Base-by-base conservation (phyloP, 148 eudicot species). In the Cornus florida region DNA sequence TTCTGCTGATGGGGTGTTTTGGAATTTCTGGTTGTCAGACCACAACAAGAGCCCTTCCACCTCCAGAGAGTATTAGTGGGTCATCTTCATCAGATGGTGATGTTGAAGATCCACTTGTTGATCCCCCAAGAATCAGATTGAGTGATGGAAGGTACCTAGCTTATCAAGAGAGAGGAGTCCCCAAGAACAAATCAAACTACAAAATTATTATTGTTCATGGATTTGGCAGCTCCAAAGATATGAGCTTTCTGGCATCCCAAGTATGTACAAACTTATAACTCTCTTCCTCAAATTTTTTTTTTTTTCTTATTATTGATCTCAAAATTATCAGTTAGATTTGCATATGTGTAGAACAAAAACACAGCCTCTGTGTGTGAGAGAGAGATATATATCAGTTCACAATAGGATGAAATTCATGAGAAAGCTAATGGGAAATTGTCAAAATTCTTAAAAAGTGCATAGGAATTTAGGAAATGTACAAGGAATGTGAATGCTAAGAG, bases 141-240 rank as follows among this genome's bases (percentile, higher is more conserved):
- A 83, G 67, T 69, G 94, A 91, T 86, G 94, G 94, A 5, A 91
- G 94, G 81, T 77, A 28, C 57, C 69, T 91, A 83, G 89, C 90
- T 73, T 91, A 91, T 48, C 79, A 79, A 74, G 94, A 89, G 72
- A 78, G 80, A 74, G 94, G 94, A 41, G 89, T 87, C 56, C 73
- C 87, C 53, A 89, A 73, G 70, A 75, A 83, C 14, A 72, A 66
- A 48, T 88, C 92, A 0, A 70, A 79, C 11, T 89, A 82, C 76
- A 87, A 78, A 80, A 78, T 91, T 74, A 83, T 91, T 72, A 77
- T 91, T 83, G 83, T 88, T 79, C 92, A 91, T 86, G 94, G 94
- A 0, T 91, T 91, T 86, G 92, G 80, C 10, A 89, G 94, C 64
- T 87, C 83, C 41, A 89, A 87, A 69, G 90, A 91, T 0, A 86